Evolutionary conservation across 2,329 filamentous ascomycete species (phyloP), one percentile per base, ranked within the genome.

Genomic region (Exophiala xenobiotica): DNA sequence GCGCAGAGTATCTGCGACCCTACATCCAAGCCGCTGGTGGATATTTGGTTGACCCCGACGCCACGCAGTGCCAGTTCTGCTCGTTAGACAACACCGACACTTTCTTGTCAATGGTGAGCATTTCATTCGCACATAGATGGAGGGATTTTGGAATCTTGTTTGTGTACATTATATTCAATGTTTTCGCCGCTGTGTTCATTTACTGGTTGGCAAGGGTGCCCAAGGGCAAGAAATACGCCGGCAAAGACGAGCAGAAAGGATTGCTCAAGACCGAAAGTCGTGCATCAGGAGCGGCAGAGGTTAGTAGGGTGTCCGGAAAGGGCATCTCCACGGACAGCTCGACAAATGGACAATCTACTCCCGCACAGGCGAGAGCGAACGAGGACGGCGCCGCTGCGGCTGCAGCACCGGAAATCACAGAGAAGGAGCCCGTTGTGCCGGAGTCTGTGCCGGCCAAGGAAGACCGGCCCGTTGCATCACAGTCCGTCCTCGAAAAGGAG

Each of bases 101-200:
- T 27, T 81, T 74, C 66, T 65, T 82, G 37, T 63, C 64, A 0
- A 38, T 55, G 1, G 65, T 71, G 3, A 66, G 61, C 20, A 76
- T 77, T 49, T 65, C 65, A 48, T 81, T 69, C 62, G 57, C 59
- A 0, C 68, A 80, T 16, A 68, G 65, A 6, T 88, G 85, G 85
- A 74, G 85, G 50, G 86, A 89, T 63, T 88, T 82, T 53, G 86
- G 85, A 1, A 74, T 88, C 29, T 70, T 88, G 61, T 88, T 82
- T 78, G 82, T 73, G 0, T 89, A 79, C 60, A 77, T 88, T 27
- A 54, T 69, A 0, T 86, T 88, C 66, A 86, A 88, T 60, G 75
- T 86, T 24, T 67, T 69, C 31, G 69, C 76, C 1, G 82, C 83
- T 0, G 70, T 86, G 2, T 54, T 74, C 6, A 67, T 83, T 1